These are phyloP conservation scores for Aspergillus ustus DNA, from an alignment of 2,329 filamentous ascomycete genomes.

Conservation along the genomic window DNA sequence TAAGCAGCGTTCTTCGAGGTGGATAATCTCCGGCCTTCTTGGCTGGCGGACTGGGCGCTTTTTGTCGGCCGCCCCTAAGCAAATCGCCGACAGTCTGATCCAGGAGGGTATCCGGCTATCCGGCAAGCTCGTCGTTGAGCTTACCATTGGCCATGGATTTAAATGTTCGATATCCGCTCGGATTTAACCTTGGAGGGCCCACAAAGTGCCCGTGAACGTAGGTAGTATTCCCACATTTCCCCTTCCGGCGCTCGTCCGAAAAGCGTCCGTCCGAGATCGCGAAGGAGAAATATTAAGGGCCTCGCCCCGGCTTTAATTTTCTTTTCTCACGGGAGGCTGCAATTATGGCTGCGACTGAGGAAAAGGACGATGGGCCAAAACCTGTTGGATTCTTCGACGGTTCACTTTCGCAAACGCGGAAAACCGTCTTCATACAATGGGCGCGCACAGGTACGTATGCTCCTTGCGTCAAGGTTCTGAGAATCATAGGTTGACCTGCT, in stretches of 20 bases:
- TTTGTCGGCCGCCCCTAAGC: not conserved
- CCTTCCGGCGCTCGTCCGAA: not conserved
- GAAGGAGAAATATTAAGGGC: not conserved
- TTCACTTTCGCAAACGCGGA: slow-evolving; percentile 27
- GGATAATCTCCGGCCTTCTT: not conserved
- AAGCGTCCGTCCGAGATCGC: not conserved
- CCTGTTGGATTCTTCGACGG: slow-evolving; percentile 35
- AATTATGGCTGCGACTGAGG: slow-evolving; percentile 11
- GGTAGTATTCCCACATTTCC: not conserved
- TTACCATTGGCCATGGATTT: not conserved
- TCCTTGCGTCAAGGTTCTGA: not conserved
- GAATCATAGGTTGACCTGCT: not conserved
- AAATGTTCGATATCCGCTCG: not conserved
- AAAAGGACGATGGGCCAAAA: slow-evolving; percentile 19
- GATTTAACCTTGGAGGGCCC: not conserved
- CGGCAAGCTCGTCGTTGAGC: too few species aligned
- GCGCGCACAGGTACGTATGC: slow-evolving; percentile 29
- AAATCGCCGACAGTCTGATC: not conserved
- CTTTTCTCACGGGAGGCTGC: not conserved
- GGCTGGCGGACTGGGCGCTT: too few species aligned
- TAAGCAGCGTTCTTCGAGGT: not conserved
- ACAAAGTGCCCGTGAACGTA: not conserved
- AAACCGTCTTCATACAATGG: slow-evolving; percentile 30
- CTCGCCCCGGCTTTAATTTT: not conserved
- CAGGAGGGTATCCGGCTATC: not conserved